A percentile compares a stretch with the other conserved stretches of the same genome.
Evolutionary conservation across 1,284 basidiomycete genomes (phyloP).

Genomic region (Mycena sp.): DNA sequence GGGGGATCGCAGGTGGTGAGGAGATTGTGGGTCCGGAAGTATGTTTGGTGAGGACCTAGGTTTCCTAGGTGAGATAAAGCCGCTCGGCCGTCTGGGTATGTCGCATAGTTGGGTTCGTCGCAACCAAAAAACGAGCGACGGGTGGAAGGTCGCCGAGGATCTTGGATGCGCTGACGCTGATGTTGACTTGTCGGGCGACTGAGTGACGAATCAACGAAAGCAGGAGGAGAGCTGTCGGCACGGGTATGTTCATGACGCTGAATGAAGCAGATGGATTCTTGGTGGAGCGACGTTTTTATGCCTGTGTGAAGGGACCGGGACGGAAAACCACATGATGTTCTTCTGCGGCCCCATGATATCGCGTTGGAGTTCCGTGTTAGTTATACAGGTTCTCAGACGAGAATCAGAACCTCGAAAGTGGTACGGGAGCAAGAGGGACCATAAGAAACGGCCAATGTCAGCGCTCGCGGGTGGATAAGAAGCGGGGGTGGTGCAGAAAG

Average conservation of each 20-base stretch:
- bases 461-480: no score
- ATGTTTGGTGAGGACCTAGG: slow-evolving; percentile 27
- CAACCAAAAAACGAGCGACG: slow-evolving; percentile 28
- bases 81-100: slow-evolving; percentile 26
- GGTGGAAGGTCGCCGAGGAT: slow-evolving; percentile 25
- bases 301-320: slow-evolving; percentile 8
- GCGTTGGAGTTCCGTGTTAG: slow-evolving; percentile 7
- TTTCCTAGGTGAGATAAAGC: slow-evolving; percentile 22
- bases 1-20: slow-evolving; percentile 28
- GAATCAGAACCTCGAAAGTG: no score
- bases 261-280: slow-evolving; percentile 1
- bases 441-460: no score
- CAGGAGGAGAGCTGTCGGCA: slow-evolving; percentile 12
- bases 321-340: slow-evolving; percentile 12
- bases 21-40: slow-evolving; percentile 30
- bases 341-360: slow-evolving; percentile 20
- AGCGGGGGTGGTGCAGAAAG: no score
- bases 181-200: slow-evolving; percentile 25
- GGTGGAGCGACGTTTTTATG: slow-evolving; percentile 12
- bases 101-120: slow-evolving; percentile 31
- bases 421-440: no score
- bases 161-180: slow-evolving; percentile 26
- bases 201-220: slow-evolving; percentile 13
- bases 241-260: slow-evolving; percentile 14
- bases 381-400: no score